Evolutionary conservation across 768 basidiomycete species (phyloP).

Genomic region (Plicaturopsis crispa): DNA sequence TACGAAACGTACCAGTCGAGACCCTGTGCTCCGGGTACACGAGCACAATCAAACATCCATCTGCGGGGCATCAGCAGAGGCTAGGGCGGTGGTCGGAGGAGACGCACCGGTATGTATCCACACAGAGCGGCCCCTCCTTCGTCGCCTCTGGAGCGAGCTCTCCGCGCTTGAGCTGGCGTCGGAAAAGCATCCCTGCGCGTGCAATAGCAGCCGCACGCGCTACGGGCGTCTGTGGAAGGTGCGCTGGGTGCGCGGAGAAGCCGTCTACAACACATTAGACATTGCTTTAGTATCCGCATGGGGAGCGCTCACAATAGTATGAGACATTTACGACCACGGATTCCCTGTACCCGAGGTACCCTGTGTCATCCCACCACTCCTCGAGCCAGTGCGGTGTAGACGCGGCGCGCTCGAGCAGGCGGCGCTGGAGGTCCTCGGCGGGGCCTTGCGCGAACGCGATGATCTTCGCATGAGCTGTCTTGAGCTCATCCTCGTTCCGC

Average conservation of each 20-base stretch:
- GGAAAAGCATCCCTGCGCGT: slow-evolving; percentile 67
- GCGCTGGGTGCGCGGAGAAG: slow-evolving; percentile 58
- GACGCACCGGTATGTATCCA: slow-evolving; percentile 76
- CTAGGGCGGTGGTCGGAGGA: neutral
- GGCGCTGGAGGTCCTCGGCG: slow-evolving; percentile 51
- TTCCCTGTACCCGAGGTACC: slow-evolving; percentile 81
- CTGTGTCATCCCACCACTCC: slow-evolving; percentile 89
- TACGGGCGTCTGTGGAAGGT: slow-evolving; percentile 48
- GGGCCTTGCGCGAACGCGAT: slow-evolving; percentile 45
- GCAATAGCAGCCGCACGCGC: slow-evolving; percentile 68
- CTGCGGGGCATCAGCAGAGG: slow-evolving; percentile 24
- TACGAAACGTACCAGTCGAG: slow-evolving; percentile 74
- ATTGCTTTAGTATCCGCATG: neutral
- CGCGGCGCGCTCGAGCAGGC: slow-evolving; percentile 48
- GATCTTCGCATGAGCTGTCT: slow-evolving; percentile 50
- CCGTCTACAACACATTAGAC: slow-evolving; percentile 47
- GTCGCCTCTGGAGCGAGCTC: slow-evolving; percentile 55
- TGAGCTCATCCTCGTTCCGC: slow-evolving; percentile 50
- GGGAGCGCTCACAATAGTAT: slow-evolving; percentile 68
- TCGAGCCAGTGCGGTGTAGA: slow-evolving; percentile 78
- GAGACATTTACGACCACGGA: slow-evolving; percentile 87
- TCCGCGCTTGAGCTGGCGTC: slow-evolving; percentile 61
- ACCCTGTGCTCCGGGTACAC: slow-evolving; percentile 66
- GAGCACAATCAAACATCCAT: slow-evolving; percentile 92
- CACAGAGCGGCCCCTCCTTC: slow-evolving; percentile 68